Base-by-base conservation (phyloP, 352 stramenopile species). In the Elongisporangium undulatum region DNA sequence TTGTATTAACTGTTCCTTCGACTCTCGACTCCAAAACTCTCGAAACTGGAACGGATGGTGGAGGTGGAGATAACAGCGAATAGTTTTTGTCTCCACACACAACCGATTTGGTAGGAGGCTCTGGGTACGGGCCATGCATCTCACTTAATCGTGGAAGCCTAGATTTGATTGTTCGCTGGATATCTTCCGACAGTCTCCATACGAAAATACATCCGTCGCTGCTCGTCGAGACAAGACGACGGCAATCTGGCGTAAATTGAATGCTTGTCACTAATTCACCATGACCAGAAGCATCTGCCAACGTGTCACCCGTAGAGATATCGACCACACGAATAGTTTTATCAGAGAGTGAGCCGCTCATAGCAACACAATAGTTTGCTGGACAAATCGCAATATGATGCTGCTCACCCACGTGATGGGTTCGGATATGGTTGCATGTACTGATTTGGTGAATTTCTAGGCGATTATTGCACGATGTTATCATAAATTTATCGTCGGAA, bases 121-220 rank as follows among this genome's bases (percentile, higher is more conserved):
- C 53, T 55, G 68, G 76, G 53, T 66, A 65, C 16, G 63, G 52
- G 0, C 39, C 55, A n/a, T 72, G 61, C 0, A 45, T 34, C 10
- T 90, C 77, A 23, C 50, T 61, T 16, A 82, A 64, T 19, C 66
- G 66, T 21, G 72, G 79, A 12, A 94, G 51, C 5, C 64, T 67
- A 4, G 77, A 51, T 29, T 92, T 92, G 38, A 93, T 91, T 4
- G 76, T 69, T 15, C 55, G 63, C 55, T 94, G 82, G 51, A 96
- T 77, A 26, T 90, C 79, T 10, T 93, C 79, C 3, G 79, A 75
- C 12, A 96, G 71, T 52, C 89, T 53, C 89, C 89, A 97, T 21
- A 97, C 85, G 53, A 97, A 94, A 48, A 97, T 78, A 39, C 82
- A 96, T 3, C 91, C 85, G 62, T 97, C 88, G 57, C 70, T 87